phyloP scores from a whole-genome alignment of 495 filamentous ascomycete genomes.

The Xanthoparmelia taractica region DNA sequence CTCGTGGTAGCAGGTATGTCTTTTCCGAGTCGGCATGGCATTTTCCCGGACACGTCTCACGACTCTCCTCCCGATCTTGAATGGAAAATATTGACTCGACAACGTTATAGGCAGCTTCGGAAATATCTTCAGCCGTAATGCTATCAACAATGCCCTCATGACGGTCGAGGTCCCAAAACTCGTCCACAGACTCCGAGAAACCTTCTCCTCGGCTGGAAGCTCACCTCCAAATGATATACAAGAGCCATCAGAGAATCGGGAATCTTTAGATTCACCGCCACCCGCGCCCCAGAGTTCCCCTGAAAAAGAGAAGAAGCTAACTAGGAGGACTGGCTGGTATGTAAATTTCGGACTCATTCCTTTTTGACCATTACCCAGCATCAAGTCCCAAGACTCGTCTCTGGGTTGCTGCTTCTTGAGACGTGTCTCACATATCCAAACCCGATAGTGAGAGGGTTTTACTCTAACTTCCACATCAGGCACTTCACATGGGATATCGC shows the following conservation, averaged over 20 bases:
- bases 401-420: not conserved
- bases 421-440: not conserved
- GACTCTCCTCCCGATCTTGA: constrained; percentile 13
- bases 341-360: constrained; percentile 25
- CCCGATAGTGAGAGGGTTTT: not conserved
- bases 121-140: constrained; percentile 83
- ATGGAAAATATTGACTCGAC: constrained; percentile 31
- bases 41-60: constrained; percentile 3
- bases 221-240: constrained; percentile 27
- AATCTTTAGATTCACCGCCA: constrained; percentile 42
- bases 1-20: constrained; percentile 59
- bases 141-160: constrained; percentile 89
- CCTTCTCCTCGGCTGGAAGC: constrained; percentile 20
- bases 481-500: constrained; percentile 77
- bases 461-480: constrained; percentile 28
- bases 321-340: constrained; percentile 87
- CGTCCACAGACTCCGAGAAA: constrained; percentile 58
- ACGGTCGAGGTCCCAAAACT: constrained; percentile 73
- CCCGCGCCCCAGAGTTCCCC: constrained; percentile 30
- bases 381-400: not conserved
- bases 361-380: not conserved
- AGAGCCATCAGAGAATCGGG: constrained; percentile 36
- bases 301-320: constrained; percentile 48
- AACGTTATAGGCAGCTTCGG: constrained; percentile 61
- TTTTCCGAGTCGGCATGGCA: constrained; percentile 25